Evolutionary conservation across 805 yeast genomes (phyloP), one percentile per base, ranked within the genome.

Genomic region (Candida nitratophila): DNA sequence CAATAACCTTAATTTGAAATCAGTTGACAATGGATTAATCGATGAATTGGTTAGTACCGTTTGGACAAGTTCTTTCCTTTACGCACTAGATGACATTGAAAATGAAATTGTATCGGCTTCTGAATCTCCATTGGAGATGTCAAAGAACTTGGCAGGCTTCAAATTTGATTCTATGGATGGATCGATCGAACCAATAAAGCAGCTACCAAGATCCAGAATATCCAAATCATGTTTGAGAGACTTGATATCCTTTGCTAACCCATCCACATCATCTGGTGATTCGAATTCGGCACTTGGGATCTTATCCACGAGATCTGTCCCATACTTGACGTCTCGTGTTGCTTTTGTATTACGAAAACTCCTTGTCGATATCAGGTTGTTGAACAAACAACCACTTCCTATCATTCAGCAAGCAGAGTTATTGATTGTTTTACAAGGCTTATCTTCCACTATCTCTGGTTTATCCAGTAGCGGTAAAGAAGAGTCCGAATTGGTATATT

Each of bases 361-460:
- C 48, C 65, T 85, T 7, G 77, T 83, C 15, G 89, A 85, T 50
- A 75, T 72, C 41, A 74, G 70, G 29, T 62, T 89, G 12, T 56
- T 82, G 6, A 76, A 79, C 31, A 66, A 60, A 27, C 74, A 74
- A 42, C 97, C 97, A 1, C 65, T 85, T 15, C 76, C 91, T 0
- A 69, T 73, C 34, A 60, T 85, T 8, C 87, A 86, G 50, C 76
- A 76, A 43, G 61, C 65, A 6, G 98, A 90, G 57, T 54, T 89
- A n/a, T 48, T 50, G 12, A 52, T 66, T 0, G 53, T 79, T 6
- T 51, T 82, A 21, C 46, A 59, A 4, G 83, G 85, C 0, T 51
- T 79, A 4, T 45, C 38, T 15, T 32, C 43, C 5, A 47, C 50
- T 11, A 39, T 48, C 31, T 34, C 43, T 3, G 45, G 41, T 1